Base-by-base conservation (phyloP, 2,329 filamentous ascomycete genomes). In the Colletotrichum lini region DNA sequence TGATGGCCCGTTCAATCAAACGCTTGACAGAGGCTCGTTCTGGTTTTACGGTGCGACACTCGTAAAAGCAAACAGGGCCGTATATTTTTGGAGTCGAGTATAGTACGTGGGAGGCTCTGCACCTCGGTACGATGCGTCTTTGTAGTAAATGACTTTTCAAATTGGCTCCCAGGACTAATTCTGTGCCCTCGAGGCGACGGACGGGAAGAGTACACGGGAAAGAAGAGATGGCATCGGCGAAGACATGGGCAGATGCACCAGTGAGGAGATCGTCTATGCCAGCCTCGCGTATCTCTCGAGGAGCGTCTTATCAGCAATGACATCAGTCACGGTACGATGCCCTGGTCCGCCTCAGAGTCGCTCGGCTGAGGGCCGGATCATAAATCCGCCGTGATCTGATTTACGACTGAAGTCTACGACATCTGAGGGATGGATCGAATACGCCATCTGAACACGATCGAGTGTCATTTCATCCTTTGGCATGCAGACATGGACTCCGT, bases 221-320 rank as follows among this genome's bases (percentile, higher is more conserved):
- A 10, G n/a, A 49, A n/a, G 30, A 35, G 30, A 9, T 12, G 45
- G 21, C 21, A 2, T 73, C 67, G 30, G 78, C 73, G 67, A 76
- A 79, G n/a, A 49, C n/a, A 10, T 10, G 45, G 45, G 45, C 9
- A 10, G 9, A 12, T 49, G 45, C 45, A 49, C 21, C 7, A 7
- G 8, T 12, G n/a, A 6, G 21, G 45, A 49, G n/a, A 21, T 4
- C 6, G 18, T 2, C 45, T n/a, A 23, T 12, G 45, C 45, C n/a
- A 49, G 45, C 45, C 4, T 49, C 5, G 18, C 10, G 10, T 49
- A 49, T 49, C 45, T 23, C n/a, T 49, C 10, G n/a, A 21, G 9
- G 45, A 21, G 70, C 7, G 76, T 77, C 65, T 76, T 77, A 74
- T 80, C 79, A 72, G 80, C 75, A 18, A 80, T 72, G 72, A 78